Conservation (phyloP, 305 asterid genomes). For the Ilex paraguariensis region DNA sequence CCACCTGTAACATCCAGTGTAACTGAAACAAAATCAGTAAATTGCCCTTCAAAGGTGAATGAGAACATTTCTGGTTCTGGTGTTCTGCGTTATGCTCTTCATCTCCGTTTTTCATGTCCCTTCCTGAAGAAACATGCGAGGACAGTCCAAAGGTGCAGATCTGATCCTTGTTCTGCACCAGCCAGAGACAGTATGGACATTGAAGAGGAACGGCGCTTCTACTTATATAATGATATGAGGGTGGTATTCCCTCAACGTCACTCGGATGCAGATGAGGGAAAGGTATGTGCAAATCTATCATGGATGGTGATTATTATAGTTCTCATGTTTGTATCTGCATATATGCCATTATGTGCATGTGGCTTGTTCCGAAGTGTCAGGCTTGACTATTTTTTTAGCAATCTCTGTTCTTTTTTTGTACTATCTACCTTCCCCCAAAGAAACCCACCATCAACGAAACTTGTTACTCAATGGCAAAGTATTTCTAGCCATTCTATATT, state of each 20-base stretch:
- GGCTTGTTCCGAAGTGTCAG: not conserved
- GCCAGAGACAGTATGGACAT: slow-evolving; percentile 26
- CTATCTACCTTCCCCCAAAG: not conserved
- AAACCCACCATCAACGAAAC: not conserved
- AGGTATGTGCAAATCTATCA: slow-evolving; percentile 41
- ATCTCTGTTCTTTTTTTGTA: not conserved
- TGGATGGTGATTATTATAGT: not conserved
- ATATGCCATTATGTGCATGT: not conserved
- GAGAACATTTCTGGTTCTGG: slow-evolving; percentile 47
- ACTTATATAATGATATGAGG: slow-evolving; percentile 79
- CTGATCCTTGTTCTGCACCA: slow-evolving; percentile 50
- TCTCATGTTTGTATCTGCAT: not conserved
- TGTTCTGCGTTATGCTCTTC: slow-evolving; percentile 81
- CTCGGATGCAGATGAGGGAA: slow-evolving; percentile 90
- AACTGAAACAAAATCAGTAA: slow-evolving; percentile 28
- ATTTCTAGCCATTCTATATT: no score
- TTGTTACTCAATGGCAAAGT: no score
- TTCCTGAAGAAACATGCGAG: slow-evolving; percentile 45
- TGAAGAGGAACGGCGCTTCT: slow-evolving; percentile 67
- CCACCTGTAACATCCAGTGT: slow-evolving; percentile 24
- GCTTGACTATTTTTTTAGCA: no score
- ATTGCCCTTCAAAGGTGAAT: slow-evolving; percentile 55
- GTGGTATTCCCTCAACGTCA: slow-evolving; percentile 98
- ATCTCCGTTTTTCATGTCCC: slow-evolving; percentile 77
- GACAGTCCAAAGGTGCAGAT: slow-evolving; percentile 44